Evolutionary conservation across 345 rosid genomes (phyloP), one percentile per base, ranked within the genome.

Genomic region (Sonneratia alba): DNA sequence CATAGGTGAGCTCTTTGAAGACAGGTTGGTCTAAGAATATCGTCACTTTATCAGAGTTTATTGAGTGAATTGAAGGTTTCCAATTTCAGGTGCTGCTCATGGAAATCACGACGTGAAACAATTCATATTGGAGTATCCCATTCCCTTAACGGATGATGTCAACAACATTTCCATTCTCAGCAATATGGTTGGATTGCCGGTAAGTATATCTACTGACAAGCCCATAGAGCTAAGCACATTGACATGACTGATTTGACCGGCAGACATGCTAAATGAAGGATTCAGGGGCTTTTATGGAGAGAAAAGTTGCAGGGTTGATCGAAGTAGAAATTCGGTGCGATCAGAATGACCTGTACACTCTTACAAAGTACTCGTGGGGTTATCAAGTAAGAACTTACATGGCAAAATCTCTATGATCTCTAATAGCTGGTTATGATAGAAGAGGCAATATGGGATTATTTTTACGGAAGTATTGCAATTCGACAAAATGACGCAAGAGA

Each of bases 181-280:
- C 24, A 95, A 79, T 22, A 83, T 90, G 93, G 97, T 88, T 78
- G 98, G 98, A 73, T 70, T 94, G 77, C 98, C 92, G 83, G 98
- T 91, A 86, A 72, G 40, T 43, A 22, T 63, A 9, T 63, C 15
- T 62, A 18, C 38, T 11, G 4, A 32, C 18, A 7, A 7, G 19
- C n/a, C 24, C 59, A 1, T 53, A 53, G 22, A 53, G 38, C 0
- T 62, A 14, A 62, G 27, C 14, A 34, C 66, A 62, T 32, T 32
- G 3, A 34, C 19, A 11, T 18, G 1, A 27, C 18, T 2, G 13
- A 18, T 18, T 38, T 42, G 22, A 70, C 21, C 37, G 66, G 11
- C 66, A 13, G 66, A 19, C 36, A 57, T 59, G 40, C 53, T 42
- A 15, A 68, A 3, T 72, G 61, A 76, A 94, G 98, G 96, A 91